Base-by-base conservation (phyloP, 495 filamentous ascomycete genomes). In the Podospora pseudocomata region DNA sequence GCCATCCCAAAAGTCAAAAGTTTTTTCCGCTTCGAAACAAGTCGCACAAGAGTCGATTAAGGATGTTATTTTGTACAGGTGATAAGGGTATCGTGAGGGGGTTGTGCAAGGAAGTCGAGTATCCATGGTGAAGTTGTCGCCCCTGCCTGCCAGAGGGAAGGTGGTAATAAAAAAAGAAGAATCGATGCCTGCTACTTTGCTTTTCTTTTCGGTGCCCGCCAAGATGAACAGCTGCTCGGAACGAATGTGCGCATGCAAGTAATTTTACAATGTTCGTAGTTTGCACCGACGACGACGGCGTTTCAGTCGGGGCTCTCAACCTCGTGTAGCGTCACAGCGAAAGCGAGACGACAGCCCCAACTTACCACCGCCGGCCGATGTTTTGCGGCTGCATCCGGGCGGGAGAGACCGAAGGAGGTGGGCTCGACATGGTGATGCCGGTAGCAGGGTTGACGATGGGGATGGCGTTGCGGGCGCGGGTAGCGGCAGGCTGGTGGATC, bases 361-460 rank as follows among this genome's bases (percentile, higher is more conserved):
- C 74, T 75, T 85, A 87, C 84, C 84, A 86, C 57, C 85, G 81
- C 67, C 81, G 78, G 70, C 75, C 74, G 66, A 81, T 75, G 55
- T 69, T 68, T 63, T 82, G 89, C 83, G 59, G 73, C 67, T 93
- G 91, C 90, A 94, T 90, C 83, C 92, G 86, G 76, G 83, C 88
- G 65, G 93, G 92, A 63, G 93, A 95, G 73, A 97, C 90, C 67
- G 92, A 96, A 62, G 87, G 90, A 3, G 95, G 94, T 71, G 95
- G 96, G 83, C 93, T 97, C 44, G 93, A 87, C 80, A 97, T 85
- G 70, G 87, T 88, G 80, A 94, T 87, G 69, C 95, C 93, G 39
- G 96, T 98, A 68, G 84, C 90, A 44, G 95, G 95, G 85, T 99
- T 97, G 81, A 99, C 90, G 77, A 99, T 99, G 19, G 95, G 96